Evolutionary conservation across 208 protist genomes (phyloP).

Genomic region (Endotrypanum monterogeii): DNA sequence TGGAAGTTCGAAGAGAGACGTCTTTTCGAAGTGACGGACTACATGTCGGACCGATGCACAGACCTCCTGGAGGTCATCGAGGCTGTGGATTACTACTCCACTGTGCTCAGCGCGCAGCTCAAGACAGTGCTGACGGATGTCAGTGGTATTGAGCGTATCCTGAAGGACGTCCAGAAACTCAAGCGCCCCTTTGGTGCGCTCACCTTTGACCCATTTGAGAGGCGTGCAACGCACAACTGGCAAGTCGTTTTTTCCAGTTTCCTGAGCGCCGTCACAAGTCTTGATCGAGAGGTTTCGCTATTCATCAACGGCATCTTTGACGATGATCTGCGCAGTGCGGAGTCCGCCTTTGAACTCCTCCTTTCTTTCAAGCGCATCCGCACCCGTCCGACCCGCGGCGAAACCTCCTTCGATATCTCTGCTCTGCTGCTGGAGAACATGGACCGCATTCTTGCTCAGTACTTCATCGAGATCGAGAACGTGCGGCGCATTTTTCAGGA

Average conservation of each 20-base stretch:
- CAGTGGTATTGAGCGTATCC: constrained; percentile 95
- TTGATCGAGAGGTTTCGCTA: constrained; percentile 93
- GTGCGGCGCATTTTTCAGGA: constrained; percentile 93
- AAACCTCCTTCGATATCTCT: constrained; percentile 87
- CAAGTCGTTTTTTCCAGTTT: constrained; percentile 94
- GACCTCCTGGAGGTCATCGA: constrained; percentile 95
- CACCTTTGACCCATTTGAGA: constrained; percentile 97
- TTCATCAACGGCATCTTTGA: constrained; percentile 99
- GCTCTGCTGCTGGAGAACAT: constrained; percentile 95
- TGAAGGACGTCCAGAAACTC: constrained; percentile 94
- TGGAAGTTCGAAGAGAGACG: constrained; percentile 98
- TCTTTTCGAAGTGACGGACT: constrained; percentile 97
- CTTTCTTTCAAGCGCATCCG: constrained; percentile 96
- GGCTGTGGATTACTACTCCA: constrained; percentile 96
- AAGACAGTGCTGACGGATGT: constrained; percentile 97
- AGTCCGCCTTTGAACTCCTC: constrained; percentile 97
- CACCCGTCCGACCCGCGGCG: constrained; percentile 70
- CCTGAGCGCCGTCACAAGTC: constrained; percentile 87
- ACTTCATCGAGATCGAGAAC: constrained; percentile 91
- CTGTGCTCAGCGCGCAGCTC: constrained; percentile 96
- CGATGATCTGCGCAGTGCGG: constrained; percentile 96
- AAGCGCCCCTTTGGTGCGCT: constrained; percentile 95
- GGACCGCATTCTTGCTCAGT: constrained; percentile 95
- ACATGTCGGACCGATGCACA: constrained; percentile 96
- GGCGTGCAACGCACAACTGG: constrained; percentile 90